Conservation (phyloP, 2,329 filamentous ascomycete genomes). For the Penicillium sp. region DNA sequence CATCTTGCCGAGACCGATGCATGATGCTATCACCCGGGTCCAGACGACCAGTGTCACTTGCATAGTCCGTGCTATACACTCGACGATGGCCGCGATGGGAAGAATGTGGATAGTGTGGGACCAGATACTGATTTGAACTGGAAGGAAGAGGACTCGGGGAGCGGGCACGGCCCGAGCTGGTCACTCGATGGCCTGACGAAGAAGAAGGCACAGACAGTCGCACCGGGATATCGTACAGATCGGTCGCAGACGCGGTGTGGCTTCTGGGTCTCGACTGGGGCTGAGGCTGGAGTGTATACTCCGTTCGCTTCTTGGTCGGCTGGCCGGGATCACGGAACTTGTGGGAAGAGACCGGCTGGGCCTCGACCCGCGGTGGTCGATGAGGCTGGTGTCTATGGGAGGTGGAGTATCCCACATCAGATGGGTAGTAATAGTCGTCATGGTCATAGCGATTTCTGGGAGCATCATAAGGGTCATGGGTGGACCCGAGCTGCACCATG, state of each 20-base stretch:
- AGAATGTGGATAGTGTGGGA: conserved; percentile 30
- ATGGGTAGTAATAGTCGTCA: conserved; percentile 27
- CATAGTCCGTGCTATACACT: conserved; percentile 33
- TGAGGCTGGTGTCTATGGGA: conserved; percentile 25
- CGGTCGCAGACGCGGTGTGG: conserved; percentile 31
- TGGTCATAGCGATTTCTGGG: conserved; percentile 28
- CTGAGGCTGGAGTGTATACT: conserved; percentile 36
- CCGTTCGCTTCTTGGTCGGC: conserved; percentile 33
- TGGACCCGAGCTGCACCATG: conserved; percentile 34
- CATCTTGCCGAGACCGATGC: conserved; percentile 15
- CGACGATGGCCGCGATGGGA: conserved; percentile 27
- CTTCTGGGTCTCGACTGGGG: conserved; percentile 32
- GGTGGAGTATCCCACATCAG: conserved; percentile 28
- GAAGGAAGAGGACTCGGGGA: conserved; percentile 32
- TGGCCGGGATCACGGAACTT: conserved; percentile 31
- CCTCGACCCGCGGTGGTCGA: conserved; percentile 26
- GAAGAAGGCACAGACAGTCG: conserved; percentile 28
- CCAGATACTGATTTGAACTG: conserved; percentile 33
- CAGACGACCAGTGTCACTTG: conserved; percentile 34
- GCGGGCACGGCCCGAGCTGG: conserved; percentile 28
- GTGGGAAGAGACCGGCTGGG: conserved; percentile 31
- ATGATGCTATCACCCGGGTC: conserved; percentile 22
- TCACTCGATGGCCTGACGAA: conserved; percentile 20
- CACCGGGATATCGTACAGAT: conserved; percentile 25
- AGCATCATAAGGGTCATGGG: conserved; percentile 33